Percentiles rank a stretch among this genome's conserved stretches.
Conservation (phyloP, 176 grass and related monocot species). For the Echinochloa phyllopogon region DNA sequence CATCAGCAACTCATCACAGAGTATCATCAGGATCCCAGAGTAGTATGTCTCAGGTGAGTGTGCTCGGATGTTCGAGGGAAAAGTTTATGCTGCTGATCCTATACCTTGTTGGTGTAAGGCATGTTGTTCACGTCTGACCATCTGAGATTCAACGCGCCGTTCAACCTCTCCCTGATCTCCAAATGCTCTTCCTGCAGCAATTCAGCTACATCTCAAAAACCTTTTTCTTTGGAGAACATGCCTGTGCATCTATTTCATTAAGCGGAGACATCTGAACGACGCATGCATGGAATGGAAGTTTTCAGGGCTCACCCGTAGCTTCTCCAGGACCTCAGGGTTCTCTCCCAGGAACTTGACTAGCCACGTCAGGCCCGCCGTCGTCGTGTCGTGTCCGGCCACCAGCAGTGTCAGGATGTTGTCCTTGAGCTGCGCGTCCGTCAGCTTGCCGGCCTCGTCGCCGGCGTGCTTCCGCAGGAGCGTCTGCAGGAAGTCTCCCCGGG, state of each 20-base stretch:
- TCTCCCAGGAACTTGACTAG: conserved; percentile 77
- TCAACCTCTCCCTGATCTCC: conserved; percentile 43
- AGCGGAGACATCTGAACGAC: too few relatives aligned
- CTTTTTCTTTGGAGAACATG: too few relatives aligned
- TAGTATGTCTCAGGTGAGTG: too few relatives aligned
- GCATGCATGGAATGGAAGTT: too few relatives aligned
- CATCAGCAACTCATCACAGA: too few relatives aligned
- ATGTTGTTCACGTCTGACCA: conserved; percentile 67
- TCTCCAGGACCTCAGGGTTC: conserved; percentile 52
- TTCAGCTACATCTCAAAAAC: neutral
- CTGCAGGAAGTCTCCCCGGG: conserved; percentile 63
- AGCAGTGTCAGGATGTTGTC: conserved; percentile 81
- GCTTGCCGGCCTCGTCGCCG: conserved; percentile 47
- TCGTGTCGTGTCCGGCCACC: conserved; percentile 73
- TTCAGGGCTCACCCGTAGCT: conserved; percentile 45
- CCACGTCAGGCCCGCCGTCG: conserved; percentile 68
- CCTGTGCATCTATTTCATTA: too few relatives aligned
- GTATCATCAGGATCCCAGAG: too few relatives aligned
- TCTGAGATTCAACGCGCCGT: conserved; percentile 12
- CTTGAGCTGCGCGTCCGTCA: conserved; percentile 71
- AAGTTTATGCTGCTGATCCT: too few relatives aligned
- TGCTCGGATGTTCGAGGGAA: too few relatives aligned
- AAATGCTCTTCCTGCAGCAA: conserved; percentile 57
- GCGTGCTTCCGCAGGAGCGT: conserved; percentile 58
- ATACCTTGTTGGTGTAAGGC: conserved; percentile 70